phyloP scores from a whole-genome alignment of 2,329 filamentous ascomycete genomes.

The Allantophomopsis lycopodina region DNA sequence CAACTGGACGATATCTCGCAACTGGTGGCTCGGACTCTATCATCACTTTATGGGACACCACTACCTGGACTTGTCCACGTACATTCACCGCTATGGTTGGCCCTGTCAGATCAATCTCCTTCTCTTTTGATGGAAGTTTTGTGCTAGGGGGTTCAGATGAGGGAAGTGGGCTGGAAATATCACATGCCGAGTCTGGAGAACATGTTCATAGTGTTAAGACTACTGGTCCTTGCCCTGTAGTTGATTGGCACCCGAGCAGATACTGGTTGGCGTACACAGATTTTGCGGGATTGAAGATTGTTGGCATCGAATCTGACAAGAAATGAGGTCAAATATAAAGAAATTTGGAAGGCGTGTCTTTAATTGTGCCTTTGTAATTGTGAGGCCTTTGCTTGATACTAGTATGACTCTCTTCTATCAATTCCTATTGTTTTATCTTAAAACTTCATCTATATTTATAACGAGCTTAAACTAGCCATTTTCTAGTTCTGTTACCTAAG shows the following conservation, averaged over 20 bases:
- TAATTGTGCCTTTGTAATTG: no score
- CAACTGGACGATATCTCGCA: conserved; percentile 57
- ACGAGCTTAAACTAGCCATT: no score
- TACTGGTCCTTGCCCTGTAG: conserved; percentile 45
- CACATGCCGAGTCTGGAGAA: conserved; percentile 62
- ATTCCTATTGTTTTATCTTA: no score
- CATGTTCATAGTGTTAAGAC: conserved; percentile 61
- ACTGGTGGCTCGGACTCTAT: conserved; percentile 65
- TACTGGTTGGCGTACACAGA: conserved; percentile 68
- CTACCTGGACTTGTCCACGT: conserved; percentile 62
- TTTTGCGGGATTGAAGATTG: conserved; percentile 46
- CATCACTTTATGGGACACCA: conserved; percentile 66
- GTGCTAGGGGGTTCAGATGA: conserved; percentile 64
- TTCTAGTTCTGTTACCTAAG: no score
- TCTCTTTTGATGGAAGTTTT: conserved; percentile 67
- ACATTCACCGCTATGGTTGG: conserved; percentile 57
- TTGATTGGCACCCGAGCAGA: conserved; percentile 63
- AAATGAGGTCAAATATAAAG: conserved; percentile 8
- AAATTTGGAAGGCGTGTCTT: no score
- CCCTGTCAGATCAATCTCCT: conserved; percentile 56
- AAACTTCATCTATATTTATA: no score
- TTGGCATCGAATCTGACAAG: conserved; percentile 23
- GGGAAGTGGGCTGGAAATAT: conserved; percentile 52
- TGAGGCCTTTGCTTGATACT: no score
- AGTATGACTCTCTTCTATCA: no score